A percentile compares a stretch with the other conserved stretches of the same genome.
Conservation (phyloP, 1,284 basidiomycete species). For the Irpex rosettiformis region DNA sequence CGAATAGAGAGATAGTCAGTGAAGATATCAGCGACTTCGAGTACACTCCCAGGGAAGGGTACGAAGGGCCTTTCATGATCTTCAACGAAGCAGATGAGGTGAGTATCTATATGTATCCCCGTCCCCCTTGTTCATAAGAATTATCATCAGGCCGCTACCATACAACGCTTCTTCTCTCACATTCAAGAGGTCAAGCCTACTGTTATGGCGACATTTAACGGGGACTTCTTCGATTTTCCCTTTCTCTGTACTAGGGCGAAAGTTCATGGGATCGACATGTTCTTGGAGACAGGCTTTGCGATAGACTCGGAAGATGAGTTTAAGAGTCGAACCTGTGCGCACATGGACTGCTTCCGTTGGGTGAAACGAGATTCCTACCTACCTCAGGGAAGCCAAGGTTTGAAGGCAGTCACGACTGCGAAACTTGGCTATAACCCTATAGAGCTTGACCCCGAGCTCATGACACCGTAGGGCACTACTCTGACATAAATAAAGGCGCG, state of each 20-base stretch:
- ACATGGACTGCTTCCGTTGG: slow-evolving; percentile 99
- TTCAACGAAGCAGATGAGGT: slow-evolving; percentile 97
- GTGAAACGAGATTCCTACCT: slow-evolving; percentile 99
- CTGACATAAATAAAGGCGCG: neutral
- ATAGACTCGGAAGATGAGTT: slow-evolving; percentile 94
- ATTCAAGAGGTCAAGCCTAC: slow-evolving; percentile 93
- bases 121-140: neutral
- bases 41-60: slow-evolving; percentile 97
- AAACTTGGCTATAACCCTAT: slow-evolving; percentile 98
- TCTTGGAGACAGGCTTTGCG: slow-evolving; percentile 90
- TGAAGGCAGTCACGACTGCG: slow-evolving; percentile 96
- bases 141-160: slow-evolving; percentile 59
- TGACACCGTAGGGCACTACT: slow-evolving; percentile 84
- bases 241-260: slow-evolving; percentile 91
- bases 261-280: slow-evolving; percentile 94
- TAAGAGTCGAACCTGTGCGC: slow-evolving; percentile 91
- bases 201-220: slow-evolving; percentile 98
- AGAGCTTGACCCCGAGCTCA: slow-evolving; percentile 96
- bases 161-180: slow-evolving; percentile 90
- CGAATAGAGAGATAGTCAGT: slow-evolving; percentile 95
- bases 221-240: slow-evolving; percentile 99
- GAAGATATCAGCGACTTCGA: slow-evolving; percentile 99
- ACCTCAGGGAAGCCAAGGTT: slow-evolving; percentile 96
- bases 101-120: slow-evolving; percentile 18
- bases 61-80: slow-evolving; percentile 94